These are phyloP conservation scores for Tothia fuscella DNA, from an alignment of 2,329 filamentous ascomycete species.

Conservation along the genomic window DNA sequence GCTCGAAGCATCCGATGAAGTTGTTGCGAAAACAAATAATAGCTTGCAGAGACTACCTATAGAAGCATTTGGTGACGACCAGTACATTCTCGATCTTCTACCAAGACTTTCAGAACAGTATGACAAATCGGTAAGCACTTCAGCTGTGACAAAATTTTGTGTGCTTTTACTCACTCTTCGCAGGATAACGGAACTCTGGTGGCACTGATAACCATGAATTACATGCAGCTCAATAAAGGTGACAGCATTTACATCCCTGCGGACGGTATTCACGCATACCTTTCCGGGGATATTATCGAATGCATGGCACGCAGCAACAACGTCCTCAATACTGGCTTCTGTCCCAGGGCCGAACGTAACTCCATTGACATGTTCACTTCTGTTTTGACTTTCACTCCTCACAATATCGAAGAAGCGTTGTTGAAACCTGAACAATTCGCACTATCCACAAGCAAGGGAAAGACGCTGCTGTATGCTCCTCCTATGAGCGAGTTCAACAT, in stretches of 20 bases:
- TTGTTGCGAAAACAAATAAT: slow-evolving; percentile 41
- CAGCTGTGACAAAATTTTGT: not conserved
- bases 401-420: slow-evolving; percentile 44
- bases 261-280: slow-evolving; percentile 62
- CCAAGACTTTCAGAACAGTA: slow-evolving; percentile 55
- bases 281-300: slow-evolving; percentile 63
- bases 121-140: slow-evolving; percentile 24
- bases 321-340: slow-evolving; percentile 64
- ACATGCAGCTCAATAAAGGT: slow-evolving; percentile 50
- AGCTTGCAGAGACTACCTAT: slow-evolving; percentile 38
- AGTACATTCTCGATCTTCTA: slow-evolving; percentile 52
- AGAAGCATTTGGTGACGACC: slow-evolving; percentile 38
- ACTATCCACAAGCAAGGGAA: slow-evolving; percentile 41
- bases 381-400: slow-evolving; percentile 51
- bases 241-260: slow-evolving; percentile 60
- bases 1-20: slow-evolving; percentile 41
- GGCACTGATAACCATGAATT: slow-evolving; percentile 65
- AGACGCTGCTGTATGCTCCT: slow-evolving; percentile 52
- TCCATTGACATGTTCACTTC: slow-evolving; percentile 51
- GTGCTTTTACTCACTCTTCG: not conserved
- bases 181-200: slow-evolving; percentile 57
- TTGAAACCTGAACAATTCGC: slow-evolving; percentile 39
- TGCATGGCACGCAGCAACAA: slow-evolving; percentile 70
- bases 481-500: slow-evolving; percentile 64
- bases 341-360: slow-evolving; percentile 52